A percentile compares a stretch with the other conserved stretches of the same genome.
Evolutionary conservation across 495 filamentous ascomycete species (phyloP).

Genomic region (Amniculicola lignicola): DNA sequence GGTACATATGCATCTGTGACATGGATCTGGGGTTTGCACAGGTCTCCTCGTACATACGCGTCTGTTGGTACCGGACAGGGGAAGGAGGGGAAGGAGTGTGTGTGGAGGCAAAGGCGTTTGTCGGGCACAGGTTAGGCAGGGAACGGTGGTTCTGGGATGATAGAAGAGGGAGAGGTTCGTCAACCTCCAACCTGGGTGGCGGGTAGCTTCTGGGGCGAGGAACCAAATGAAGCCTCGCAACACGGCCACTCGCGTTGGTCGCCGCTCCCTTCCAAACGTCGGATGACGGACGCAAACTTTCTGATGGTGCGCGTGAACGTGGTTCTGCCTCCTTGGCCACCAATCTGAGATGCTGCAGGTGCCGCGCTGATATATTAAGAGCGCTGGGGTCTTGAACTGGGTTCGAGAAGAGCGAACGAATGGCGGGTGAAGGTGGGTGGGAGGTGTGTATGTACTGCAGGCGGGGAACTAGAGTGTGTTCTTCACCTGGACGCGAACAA

Average conservation of each 20-base stretch:
- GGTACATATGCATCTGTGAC: no score
- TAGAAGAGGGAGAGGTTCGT: neutral
- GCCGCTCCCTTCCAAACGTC: neutral
- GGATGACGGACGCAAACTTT: neutral
- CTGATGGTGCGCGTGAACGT: constrained; percentile 5
- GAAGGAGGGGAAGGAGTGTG: no score
- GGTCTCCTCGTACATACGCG: no score
- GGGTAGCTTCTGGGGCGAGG: no score
- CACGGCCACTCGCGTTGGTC: neutral
- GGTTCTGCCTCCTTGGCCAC: constrained; percentile 4
- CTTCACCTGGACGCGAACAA: no score
- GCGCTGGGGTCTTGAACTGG: neutral
- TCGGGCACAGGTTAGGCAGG: constrained; percentile 2
- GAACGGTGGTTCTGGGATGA: constrained; percentile 1
- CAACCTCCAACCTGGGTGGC: constrained; percentile 18
- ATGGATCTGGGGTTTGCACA: no score
- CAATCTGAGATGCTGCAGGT: neutral
- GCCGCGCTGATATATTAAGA: neutral
- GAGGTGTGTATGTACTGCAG: no score
- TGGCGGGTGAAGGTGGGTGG: neutral
- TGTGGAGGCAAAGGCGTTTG: no score
- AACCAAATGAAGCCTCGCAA: neutral
- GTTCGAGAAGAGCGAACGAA: neutral
- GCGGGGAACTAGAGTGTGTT: no score
- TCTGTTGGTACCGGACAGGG: no score